Conservation (phyloP, 371 early-diverging fungal genomes). For the Synchytrium microbalum region DNA sequence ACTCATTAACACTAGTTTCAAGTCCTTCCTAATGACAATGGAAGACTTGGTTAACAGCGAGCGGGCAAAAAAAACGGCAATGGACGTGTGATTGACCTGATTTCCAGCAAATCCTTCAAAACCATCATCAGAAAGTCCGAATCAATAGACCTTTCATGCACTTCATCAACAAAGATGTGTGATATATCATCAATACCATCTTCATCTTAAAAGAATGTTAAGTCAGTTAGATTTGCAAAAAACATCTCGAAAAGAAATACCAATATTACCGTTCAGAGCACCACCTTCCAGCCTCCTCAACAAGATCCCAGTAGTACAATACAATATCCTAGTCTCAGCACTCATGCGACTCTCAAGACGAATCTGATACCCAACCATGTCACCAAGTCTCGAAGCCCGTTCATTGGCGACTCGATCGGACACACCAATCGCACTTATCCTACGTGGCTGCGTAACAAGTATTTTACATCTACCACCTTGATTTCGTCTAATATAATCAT, state of each 20-base stretch:
- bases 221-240: neutral
- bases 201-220: constrained; percentile 30
- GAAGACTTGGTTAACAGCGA: neutral
- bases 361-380: constrained; percentile 48
- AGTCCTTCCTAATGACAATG: constrained; percentile 13
- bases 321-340: constrained; percentile 39
- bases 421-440: constrained; percentile 56
- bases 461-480: constrained; percentile 30
- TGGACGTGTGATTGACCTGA: constrained; percentile 23
- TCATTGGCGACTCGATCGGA: constrained; percentile 44
- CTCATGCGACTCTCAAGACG: constrained; percentile 37
- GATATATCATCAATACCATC: constrained; percentile 45
- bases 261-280: constrained; percentile 3
- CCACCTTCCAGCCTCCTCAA: constrained; percentile 43
- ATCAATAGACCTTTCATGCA: constrained; percentile 53
- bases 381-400: constrained; percentile 27
- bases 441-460: constrained; percentile 33
- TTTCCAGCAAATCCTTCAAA: constrained; percentile 15
- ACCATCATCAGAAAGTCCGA: constrained; percentile 50
- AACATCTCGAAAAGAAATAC: constrained; percentile 5
- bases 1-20: constrained; percentile 32
- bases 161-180: constrained; percentile 50
- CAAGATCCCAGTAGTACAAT: constrained; percentile 56
- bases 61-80: neutral
- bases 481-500: constrained; percentile 19